Percentiles rank a stretch among this genome's conserved stretches.
phyloP scores from a whole-genome alignment of 176 grass and related monocot species.

The Avena atlantica region DNA sequence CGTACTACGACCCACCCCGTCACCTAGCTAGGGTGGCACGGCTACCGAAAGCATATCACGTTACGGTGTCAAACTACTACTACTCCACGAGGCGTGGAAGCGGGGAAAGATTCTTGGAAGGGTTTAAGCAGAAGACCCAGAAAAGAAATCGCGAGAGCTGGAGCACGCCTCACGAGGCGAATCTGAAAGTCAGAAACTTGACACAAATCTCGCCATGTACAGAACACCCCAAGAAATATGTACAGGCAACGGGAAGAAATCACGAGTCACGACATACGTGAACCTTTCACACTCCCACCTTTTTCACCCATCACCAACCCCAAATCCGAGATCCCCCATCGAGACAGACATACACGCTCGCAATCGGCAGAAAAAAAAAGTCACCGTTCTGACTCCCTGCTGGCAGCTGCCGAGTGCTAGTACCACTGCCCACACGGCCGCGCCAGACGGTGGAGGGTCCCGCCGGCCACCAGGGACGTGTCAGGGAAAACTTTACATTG shows the following conservation, averaged over 20 bases:
- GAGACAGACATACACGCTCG: conserved; percentile 17
- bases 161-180: background rate
- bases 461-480: conserved; percentile 3
- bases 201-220: background rate
- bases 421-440: conserved; percentile 24
- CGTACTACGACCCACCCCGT: no score
- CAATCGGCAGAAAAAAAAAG: conserved; percentile 22
- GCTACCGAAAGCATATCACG: background rate
- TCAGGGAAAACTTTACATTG: conserved; percentile 33
- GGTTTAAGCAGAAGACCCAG: background rate
- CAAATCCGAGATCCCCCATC: no score
- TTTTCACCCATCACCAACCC: background rate
- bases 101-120: background rate
- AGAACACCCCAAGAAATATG: background rate
- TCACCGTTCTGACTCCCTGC: background rate
- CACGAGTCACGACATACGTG: conserved; percentile 27
- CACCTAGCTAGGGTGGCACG: no score
- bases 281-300: background rate
- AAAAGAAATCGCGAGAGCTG: background rate
- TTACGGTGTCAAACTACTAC: background rate
- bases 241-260: background rate
- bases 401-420: background rate
- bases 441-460: background rate
- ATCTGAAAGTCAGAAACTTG: background rate
- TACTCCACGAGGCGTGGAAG: background rate